Base-by-base conservation (phyloP, 768 basidiomycete genomes). In the Termitomyces heimii region DNA sequence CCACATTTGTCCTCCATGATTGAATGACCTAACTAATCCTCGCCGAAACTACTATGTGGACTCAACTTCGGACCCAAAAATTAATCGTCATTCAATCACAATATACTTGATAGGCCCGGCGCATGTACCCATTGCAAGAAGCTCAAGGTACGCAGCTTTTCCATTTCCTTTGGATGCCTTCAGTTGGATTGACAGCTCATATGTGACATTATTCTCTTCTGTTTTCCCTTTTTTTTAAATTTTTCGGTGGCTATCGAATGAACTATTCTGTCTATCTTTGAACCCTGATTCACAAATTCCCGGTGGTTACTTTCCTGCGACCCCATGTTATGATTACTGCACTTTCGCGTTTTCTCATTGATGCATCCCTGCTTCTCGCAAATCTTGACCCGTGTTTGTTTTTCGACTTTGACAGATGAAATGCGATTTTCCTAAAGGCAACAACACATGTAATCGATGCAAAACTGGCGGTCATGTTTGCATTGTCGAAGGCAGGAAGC, bases 41-140 rank as follows among this genome's bases (percentile, higher is more conserved):
- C 18, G 7, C 51, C 24, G 50, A 4, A 50, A 13, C 39, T 34
- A 35, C 28, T 9, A 13, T 3, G 24, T 37, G n/a, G 6, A 53
- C 39, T 29, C 13, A 12, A 18, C 40, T 53, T 53, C 64, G 58
- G 60, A 13, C 56, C 40, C 54, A 55, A 55, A 58, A 53, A 53
- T 22, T 49, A 55, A 54, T 52, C 22, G 31, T 39, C 20, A 55
- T 45, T 53, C 54, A 29, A n/a, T 37, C 46, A 53, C 49, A n/a
- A 39, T 22, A n/a, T 35, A 24, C 29, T 45, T 32, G 37, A 49
- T 68, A 92, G 89, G 43, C 84, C 86, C 60, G 89, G 91, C 56
- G 91, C 91, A 43, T 93, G 91, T 70, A 87, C 81, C 3, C 84
- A 92, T 66, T 93, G 91, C 80, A 93, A 92, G 71, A 88, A 85